phyloP scores from a whole-genome alignment of 2,329 filamentous ascomycete species.

The Blastomyces silverae region DNA sequence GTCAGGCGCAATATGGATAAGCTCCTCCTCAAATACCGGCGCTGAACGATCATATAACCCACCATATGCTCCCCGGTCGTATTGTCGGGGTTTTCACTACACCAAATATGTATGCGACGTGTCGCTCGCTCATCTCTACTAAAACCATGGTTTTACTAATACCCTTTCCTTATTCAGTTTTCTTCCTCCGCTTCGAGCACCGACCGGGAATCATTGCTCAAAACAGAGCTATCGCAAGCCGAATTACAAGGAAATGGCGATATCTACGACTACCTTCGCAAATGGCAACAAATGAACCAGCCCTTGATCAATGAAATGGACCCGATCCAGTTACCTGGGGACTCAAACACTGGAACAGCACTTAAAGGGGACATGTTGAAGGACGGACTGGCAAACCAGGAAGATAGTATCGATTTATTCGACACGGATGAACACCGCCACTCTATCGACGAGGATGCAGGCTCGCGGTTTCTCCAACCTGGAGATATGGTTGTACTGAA shows the following conservation, averaged over 20 bases:
- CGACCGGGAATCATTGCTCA: slow-evolving; percentile 19
- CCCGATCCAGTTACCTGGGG: slow-evolving; percentile 12
- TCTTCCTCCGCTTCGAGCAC: slow-evolving; percentile 6
- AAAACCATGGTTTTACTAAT: neutral
- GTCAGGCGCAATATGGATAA: neutral
- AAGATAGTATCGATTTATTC: slow-evolving; percentile 13
- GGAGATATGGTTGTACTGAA: slow-evolving; percentile 38
- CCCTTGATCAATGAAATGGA: slow-evolving; percentile 14
- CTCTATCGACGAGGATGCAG: slow-evolving; percentile 29
- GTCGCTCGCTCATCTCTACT: neutral
- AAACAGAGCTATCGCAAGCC: slow-evolving; percentile 27
- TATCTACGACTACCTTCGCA: slow-evolving; percentile 38
- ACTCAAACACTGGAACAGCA: neutral
- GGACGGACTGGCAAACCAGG: slow-evolving; percentile 16
- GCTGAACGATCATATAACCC: neutral
- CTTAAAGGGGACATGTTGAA: slow-evolving; percentile 19
- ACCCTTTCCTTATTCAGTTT: slow-evolving; percentile 1
- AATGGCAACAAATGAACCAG: slow-evolving; percentile 31
- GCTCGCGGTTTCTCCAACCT: slow-evolving; percentile 32
- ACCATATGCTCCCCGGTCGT: neutral
- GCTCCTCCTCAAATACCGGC: neutral
- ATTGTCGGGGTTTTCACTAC: slow-evolving; percentile 4
- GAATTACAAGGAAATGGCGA: slow-evolving; percentile 35
- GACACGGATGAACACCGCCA: slow-evolving; percentile 15
- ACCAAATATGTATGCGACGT: slow-evolving; percentile 2